These are phyloP conservation scores for Cystobasidiaceae sp. DNA, from an alignment of 1,284 basidiomycete species.

Conservation along the genomic window DNA sequence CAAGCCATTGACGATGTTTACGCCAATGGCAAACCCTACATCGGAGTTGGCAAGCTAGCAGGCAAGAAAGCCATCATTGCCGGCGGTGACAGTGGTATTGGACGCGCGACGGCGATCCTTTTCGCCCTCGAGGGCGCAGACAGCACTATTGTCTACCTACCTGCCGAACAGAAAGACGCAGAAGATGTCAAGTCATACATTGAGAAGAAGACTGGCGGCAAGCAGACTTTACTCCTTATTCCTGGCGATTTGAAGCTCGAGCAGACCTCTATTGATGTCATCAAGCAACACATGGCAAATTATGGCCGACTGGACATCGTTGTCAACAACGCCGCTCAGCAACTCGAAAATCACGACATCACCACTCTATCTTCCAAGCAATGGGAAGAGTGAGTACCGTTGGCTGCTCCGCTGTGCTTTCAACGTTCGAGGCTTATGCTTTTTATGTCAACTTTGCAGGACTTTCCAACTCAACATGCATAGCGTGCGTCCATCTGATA, in stretches of 20 bases:
- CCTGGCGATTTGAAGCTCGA: conserved; percentile 52
- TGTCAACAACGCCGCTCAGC: conserved; percentile 56
- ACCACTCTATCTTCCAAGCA: conserved; percentile 52
- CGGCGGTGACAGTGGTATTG: conserved; percentile 55
- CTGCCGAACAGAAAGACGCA: conserved; percentile 54
- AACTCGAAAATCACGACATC: conserved; percentile 53
- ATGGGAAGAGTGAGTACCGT: conserved; percentile 55
- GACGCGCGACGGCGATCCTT: conserved; percentile 44
- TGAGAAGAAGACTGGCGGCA: conserved; percentile 41
- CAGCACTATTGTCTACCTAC: conserved; percentile 54
- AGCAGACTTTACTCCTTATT: conserved; percentile 49
- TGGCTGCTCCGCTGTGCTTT: too few relatives aligned
- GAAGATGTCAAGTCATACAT: conserved; percentile 49
- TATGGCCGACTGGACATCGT: conserved; percentile 52
- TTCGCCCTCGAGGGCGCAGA: conserved; percentile 59
- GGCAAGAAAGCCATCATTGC: conserved; percentile 54
- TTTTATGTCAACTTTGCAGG: conserved; percentile 7
- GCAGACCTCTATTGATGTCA: conserved; percentile 48
- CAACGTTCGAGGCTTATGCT: conserved; percentile 34
- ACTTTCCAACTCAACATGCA: conserved; percentile 50
- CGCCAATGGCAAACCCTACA: conserved; percentile 51
- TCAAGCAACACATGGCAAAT: conserved; percentile 51
- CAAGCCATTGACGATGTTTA: conserved; percentile 51
- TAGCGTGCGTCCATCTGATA: conserved; percentile 42
- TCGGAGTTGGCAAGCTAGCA: conserved; percentile 51